Percentiles rank a stretch among this genome's conserved stretches.
Evolutionary conservation across 2,329 filamentous ascomycete genomes (phyloP).

Genomic region (Exophiala calicioides): DNA sequence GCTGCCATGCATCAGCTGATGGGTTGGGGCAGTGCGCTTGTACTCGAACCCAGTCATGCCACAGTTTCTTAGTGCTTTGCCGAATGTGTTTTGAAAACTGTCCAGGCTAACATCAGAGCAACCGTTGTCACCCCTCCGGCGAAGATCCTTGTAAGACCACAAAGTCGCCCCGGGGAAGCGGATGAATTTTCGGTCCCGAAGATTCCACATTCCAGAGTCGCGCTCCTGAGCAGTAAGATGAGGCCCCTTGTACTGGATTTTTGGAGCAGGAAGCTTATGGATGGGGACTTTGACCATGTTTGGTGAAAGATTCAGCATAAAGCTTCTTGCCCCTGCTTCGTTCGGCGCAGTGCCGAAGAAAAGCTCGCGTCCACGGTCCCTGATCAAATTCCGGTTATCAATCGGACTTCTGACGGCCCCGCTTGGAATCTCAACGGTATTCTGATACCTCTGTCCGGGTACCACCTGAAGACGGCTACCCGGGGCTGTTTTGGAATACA

Average conservation of each 20-base stretch:
- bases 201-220: slow-evolving; percentile 7
- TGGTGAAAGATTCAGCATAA: neutral
- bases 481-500: slow-evolving; percentile 1
- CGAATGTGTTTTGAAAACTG: neutral
- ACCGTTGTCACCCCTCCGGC: neutral
- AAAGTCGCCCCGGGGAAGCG: neutral
- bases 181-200: neutral
- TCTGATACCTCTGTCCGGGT: slow-evolving; percentile 17
- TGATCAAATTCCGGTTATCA: slow-evolving; percentile 10
- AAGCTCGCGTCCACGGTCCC: neutral
- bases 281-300: slow-evolving; percentile 9
- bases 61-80: too few relatives aligned
- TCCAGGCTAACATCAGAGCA: neutral
- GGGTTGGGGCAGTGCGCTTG: too few relatives aligned
- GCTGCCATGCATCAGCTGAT: neutral
- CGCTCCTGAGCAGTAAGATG: neutral
- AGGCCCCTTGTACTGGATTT: slow-evolving; percentile 1
- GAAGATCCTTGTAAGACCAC: slow-evolving; percentile 9
- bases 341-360: neutral
- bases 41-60: neutral
- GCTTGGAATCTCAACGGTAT: neutral
- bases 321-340: neutral
- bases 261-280: slow-evolving; percentile 1
- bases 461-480: slow-evolving; percentile 10
- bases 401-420: neutral